Percentiles rank a stretch among this genome's conserved stretches.
Evolutionary conservation across 108 stramenopile genomes (phyloP).

Genomic region (Cyclostephanos tholiformis): DNA sequence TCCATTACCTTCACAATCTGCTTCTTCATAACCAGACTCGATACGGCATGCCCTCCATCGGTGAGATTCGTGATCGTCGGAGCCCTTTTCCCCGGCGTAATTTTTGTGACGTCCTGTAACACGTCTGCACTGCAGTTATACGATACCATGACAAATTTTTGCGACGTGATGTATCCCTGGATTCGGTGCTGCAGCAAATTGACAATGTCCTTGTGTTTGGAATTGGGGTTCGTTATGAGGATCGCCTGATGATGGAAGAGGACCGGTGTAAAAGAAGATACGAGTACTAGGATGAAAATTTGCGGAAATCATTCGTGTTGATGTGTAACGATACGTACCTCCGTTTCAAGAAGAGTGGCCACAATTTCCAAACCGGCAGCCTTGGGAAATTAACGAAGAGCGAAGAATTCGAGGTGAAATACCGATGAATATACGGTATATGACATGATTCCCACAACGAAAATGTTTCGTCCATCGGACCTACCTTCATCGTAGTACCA

Average conservation of each 20-base stretch:
- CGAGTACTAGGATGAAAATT: neutral
- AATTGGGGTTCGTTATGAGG: conserved; percentile 85
- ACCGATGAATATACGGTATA: too few relatives aligned
- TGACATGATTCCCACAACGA: neutral
- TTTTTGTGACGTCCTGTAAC: conserved; percentile 65
- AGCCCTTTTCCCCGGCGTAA: conserved; percentile 95
- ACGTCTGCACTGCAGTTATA: conserved; percentile 88
- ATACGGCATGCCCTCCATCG: conserved; percentile 82
- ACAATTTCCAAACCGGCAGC: conserved; percentile 96
- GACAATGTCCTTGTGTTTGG: conserved; percentile 85
- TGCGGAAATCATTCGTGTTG: neutral
- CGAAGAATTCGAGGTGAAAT: neutral
- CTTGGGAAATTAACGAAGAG: conserved; percentile 32
- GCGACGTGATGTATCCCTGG: conserved; percentile 95
- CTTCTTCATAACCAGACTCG: conserved; percentile 83
- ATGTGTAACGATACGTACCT: conserved; percentile 29
- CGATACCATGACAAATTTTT: conserved; percentile 92
- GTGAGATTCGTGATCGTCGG: conserved; percentile 93
- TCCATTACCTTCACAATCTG: conserved; percentile 92
- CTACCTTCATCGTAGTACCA: conserved; percentile 96
- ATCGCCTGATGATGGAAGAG: conserved; percentile 28
- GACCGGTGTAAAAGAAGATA: neutral
- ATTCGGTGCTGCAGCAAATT: conserved; percentile 88
- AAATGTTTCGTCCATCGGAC: conserved; percentile 1
- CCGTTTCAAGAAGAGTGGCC: conserved; percentile 79